Percentiles rank a stretch among this genome's conserved stretches.
phyloP scores from a whole-genome alignment of 805 yeast genomes.

The Monosporozyma unispora region DNA sequence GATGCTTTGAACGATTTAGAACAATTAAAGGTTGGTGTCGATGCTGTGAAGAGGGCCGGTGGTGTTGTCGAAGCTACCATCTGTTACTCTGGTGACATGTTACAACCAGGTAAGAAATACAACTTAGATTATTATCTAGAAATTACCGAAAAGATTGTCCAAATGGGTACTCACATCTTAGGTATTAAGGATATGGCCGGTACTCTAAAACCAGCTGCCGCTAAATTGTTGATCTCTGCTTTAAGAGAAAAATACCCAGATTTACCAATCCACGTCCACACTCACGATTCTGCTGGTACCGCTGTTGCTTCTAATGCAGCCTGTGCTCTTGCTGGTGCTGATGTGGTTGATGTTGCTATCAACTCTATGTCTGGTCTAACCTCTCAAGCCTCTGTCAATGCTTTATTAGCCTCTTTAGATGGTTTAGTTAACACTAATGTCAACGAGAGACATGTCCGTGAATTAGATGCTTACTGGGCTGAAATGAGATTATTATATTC shows the following conservation, averaged over 20 bases:
- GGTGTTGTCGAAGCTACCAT: constrained; percentile 98
- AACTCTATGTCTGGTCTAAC: constrained; percentile 98
- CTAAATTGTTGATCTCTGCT: constrained; percentile 65
- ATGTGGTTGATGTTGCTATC: constrained; percentile 93
- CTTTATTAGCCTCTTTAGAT: constrained; percentile 84
- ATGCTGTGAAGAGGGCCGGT: constrained; percentile 95
- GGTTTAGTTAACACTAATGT: constrained; percentile 75
- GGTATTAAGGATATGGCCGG: constrained; percentile 99
- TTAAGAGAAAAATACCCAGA: constrained; percentile 84
- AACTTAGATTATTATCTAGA: constrained; percentile 81
- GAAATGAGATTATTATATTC: constrained; percentile 96
- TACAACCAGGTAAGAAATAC: constrained; percentile 91
- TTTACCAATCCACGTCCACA: constrained; percentile 95
- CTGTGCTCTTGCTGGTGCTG: constrained; percentile 93
- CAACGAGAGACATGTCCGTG: constrained; percentile 58
- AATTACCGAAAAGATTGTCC: constrained; percentile 74
- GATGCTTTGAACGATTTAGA: constrained; percentile 96
- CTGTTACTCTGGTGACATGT: constrained; percentile 98
- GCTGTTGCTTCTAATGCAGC: constrained; percentile 97
- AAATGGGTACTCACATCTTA: constrained; percentile 90
- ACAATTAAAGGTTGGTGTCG: constrained; percentile 94
- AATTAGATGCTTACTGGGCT: constrained; percentile 93
- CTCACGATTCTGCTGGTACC: constrained; percentile 99
- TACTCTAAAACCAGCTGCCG: constrained; percentile 93
- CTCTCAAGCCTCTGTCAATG: constrained; percentile 93